Evolutionary conservation across 805 yeast genomes (phyloP).

Genomic region (Wickerhamiella shivajii): DNA sequence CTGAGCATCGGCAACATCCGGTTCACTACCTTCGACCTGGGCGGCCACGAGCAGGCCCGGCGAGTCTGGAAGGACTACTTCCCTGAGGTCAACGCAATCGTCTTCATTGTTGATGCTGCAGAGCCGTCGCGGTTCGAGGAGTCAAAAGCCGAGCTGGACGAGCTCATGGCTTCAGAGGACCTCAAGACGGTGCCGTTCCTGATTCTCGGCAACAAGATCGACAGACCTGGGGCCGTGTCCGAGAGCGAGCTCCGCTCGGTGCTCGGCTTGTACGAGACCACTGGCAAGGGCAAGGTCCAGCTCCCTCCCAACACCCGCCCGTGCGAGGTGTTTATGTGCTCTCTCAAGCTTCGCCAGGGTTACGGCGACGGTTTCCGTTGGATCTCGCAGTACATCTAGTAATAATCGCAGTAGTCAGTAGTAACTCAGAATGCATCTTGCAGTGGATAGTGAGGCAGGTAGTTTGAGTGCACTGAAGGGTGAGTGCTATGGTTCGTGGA

Average conservation of each 20-base stretch:
- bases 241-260: constrained; percentile 90
- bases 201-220: constrained; percentile 92
- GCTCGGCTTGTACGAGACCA: constrained; percentile 72
- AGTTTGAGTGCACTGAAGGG: too few relatives aligned
- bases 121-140: constrained; percentile 92
- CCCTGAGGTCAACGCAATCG: constrained; percentile 98
- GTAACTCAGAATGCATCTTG: too few relatives aligned
- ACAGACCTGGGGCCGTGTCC: constrained; percentile 82
- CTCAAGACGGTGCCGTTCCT: constrained; percentile 80
- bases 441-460: too few relatives aligned
- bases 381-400: constrained; percentile 92
- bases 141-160: constrained; percentile 88
- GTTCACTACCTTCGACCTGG: constrained; percentile 95
- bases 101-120: constrained; percentile 91
- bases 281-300: constrained; percentile 72
- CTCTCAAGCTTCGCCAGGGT: constrained; percentile 97
- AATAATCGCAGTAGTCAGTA: too few relatives aligned
- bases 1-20: constrained; percentile 90
- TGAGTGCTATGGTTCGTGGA: too few relatives aligned
- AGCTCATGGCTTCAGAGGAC: constrained; percentile 84
- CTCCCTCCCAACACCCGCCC: constrained; percentile 67
- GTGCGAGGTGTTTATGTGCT: constrained; percentile 91
- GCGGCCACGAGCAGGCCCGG: constrained; percentile 98
- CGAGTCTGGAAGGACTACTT: constrained; percentile 98
- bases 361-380: constrained; percentile 97